These are phyloP conservation scores for Neonectria faginata DNA, from an alignment of 2,329 filamentous ascomycete genomes.

Conservation along the genomic window DNA sequence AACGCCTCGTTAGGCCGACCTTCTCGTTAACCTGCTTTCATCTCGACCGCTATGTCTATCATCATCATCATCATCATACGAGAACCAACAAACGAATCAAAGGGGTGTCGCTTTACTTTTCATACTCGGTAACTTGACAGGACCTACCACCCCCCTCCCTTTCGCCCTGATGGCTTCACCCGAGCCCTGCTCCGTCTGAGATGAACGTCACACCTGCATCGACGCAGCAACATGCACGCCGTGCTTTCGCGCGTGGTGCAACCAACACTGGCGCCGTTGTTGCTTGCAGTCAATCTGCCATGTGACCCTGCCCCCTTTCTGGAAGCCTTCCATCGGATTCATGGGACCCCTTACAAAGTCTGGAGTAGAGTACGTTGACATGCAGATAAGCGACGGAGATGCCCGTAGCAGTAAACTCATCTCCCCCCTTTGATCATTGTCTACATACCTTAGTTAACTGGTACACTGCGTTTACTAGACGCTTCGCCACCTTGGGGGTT, in stretches of 20 bases:
- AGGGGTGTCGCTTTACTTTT: background rate
- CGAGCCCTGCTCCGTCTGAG: conserved; percentile 31
- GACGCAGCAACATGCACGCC: background rate
- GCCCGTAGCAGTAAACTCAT: conserved; percentile 28
- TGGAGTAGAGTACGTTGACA: conserved; percentile 25
- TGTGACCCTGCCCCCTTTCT: conserved; percentile 35
- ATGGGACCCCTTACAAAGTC: conserved; percentile 29
- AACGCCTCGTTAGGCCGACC: conserved; percentile 1
- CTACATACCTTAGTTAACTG: no score
- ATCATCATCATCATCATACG: background rate
- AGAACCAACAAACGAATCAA: background rate
- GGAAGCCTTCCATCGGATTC: conserved; percentile 37
- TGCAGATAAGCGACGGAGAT: conserved; percentile 47
- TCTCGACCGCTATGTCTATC: conserved; percentile 24
- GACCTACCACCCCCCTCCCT: conserved; percentile 18
- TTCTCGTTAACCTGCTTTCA: conserved; percentile 5
- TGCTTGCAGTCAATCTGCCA: conserved; percentile 22
- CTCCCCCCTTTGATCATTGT: conserved; percentile 21
- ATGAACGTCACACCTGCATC: conserved; percentile 4
- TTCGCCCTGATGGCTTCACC: conserved; percentile 1
- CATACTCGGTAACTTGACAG: background rate
- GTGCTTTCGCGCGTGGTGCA: background rate
- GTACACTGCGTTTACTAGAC: background rate
- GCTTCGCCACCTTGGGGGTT: background rate
- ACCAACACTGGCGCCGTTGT: conserved; percentile 6